Evolutionary conservation across 768 basidiomycete species (phyloP), one percentile per base, ranked within the genome.

Genomic region (Leccinum pellstonianum): DNA sequence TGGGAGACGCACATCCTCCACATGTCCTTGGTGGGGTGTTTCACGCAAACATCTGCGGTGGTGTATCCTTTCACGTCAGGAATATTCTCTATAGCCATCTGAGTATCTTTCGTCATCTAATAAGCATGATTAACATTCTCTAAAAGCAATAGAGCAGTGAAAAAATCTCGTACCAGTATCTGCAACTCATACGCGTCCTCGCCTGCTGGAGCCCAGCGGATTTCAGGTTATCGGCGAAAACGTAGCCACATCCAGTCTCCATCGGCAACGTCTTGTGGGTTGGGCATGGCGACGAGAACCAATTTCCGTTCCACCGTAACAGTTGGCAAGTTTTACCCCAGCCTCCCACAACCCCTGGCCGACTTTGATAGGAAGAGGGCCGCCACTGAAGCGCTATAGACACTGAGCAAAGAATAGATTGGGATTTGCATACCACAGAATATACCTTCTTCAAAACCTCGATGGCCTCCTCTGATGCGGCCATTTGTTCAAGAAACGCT

Each of bases 281-380:
- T 17, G 2, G 55, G 25, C 0, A n/a, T 4, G 12, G 27, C 46
- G 1, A 61, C 38, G 3, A 66, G 60, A n/a, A 2, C 70, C 68
- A 10, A 63, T 63, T 53, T 75, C 71, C 1, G 69, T 80, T 68
- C 72, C 64, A 29, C 79, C 80, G 53, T 77, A 82, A 29, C 73
- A 60, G 5, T 64, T 67, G 9, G 60, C 50, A 1, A 80, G 50
- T 3, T 62, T 58, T 5, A 80, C 75, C 0, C 77, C 78, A n/a
- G 70, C 63, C 14, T 66, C 60, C 6, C 65, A 64, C 25, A 80
- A 38, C 14, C 50, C 50, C 19, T 80, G 73, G 1, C 78, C 80
- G 2, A 71, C 62, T 3, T 65, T 68, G 54, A 72, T 60, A 15
- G 75, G 70, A 4, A 80, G 54, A 12, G 78, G 74, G 0, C 77